Base-by-base conservation (phyloP, 208 protist genomes). In the Wallacemonas rigidus region DNA sequence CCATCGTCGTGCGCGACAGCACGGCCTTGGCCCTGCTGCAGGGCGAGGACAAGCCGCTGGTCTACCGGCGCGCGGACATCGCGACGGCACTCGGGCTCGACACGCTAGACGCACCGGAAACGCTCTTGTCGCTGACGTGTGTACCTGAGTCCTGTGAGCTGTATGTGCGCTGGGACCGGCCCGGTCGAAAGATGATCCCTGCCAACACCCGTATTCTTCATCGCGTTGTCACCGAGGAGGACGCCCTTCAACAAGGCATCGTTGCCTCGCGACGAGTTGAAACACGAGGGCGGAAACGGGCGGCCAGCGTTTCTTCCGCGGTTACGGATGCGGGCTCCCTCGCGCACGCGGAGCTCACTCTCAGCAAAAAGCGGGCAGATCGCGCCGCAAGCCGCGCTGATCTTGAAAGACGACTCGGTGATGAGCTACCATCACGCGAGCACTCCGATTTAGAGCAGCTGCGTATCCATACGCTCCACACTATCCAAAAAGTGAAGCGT, bases 91-190 rank as follows among this genome's bases (percentile, higher is more conserved):
- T 89, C 14, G 64, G 73, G 11, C 55, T 87, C 6, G 17, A 76
- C 9, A 72, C 71, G 56, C 54, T 64, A 3, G 64, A 82, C 44
- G 71, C 62, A 35, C 8, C 2, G 15, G 80, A 65, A 5, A 58
- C 83, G 60, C 58, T 47, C 0, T 67, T 94, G 14, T 3, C 4
- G 6, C 5, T 65, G n/a, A 35, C n/a, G 26, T 60, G 61, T 14
- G 60, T 89, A 2, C 87, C 86, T 5, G 8, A 17, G 0, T 68
- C 58, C 36, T 91, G 55, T 55, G 79, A 76, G 12, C 55, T 93
- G 2, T 95, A 86, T 80, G 77, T 87, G 12, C 87, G 86, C 12
- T 90, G 86, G 72, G 69, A 78, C 11, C 75, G 74, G 47, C 53
- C 68, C 7, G 78, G 73, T 17, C 74, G 65, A 6, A 90, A 88